phyloP scores from a whole-genome alignment of 169 alveolate species.

The Pseudocohnilembus persalinus region DNA sequence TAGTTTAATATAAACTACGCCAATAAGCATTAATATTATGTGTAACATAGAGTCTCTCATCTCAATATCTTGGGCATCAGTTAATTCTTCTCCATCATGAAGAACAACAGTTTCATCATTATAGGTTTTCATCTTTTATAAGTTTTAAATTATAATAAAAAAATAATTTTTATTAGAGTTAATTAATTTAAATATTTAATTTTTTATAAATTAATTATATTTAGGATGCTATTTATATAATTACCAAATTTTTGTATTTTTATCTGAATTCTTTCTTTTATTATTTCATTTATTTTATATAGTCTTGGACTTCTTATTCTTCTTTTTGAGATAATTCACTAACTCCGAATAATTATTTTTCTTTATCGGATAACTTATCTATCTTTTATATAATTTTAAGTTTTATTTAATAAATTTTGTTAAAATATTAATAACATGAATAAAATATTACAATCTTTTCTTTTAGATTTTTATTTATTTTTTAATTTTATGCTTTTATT shows the following conservation, averaged over 20 bases:
- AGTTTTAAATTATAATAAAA: not conserved
- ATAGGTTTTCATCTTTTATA: conserved; percentile 18
- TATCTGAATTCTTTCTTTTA: conserved; percentile 44
- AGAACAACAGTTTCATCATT: conserved; percentile 15
- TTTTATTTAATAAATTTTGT: no score
- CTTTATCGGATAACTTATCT: no score
- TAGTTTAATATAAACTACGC: conserved; percentile 12
- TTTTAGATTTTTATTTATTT: no score
- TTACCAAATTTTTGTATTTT: conserved; percentile 36
- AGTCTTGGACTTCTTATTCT: conserved; percentile 19
- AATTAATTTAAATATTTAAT: not conserved
- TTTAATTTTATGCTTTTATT: no score
- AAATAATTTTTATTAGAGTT: not conserved
- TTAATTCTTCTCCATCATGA: conserved; percentile 22
- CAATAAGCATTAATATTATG: conserved; percentile 14
- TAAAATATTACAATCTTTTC: no score
- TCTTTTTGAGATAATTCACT: conserved; percentile 28
- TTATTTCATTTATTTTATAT: conserved; percentile 40
- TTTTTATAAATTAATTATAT: not conserved
- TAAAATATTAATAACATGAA: no score
- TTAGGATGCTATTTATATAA: not conserved
- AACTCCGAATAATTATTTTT: no score
- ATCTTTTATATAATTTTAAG: no score
- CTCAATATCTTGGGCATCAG: conserved; percentile 28
- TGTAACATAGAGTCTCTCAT: conserved; percentile 21